These are phyloP conservation scores for Cladosporium sp. DNA, from an alignment of 2,329 filamentous ascomycete species.

Conservation along the genomic window DNA sequence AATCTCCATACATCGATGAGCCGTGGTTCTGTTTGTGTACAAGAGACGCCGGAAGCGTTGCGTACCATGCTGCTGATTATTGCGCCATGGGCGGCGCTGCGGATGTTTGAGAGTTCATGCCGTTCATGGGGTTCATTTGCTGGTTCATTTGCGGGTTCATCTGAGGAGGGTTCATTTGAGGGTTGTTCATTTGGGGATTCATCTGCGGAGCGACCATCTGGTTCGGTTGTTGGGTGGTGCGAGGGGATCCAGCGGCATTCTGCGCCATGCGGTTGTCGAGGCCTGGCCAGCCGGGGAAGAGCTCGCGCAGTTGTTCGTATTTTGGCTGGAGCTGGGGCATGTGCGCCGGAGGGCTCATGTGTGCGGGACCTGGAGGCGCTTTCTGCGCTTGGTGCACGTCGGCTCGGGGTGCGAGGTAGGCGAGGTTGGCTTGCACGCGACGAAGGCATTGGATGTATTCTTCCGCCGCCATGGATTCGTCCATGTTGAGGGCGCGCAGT, in stretches of 20 bases:
- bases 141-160: constrained; percentile 6
- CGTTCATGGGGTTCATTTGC: constrained; percentile 1
- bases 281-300: constrained; percentile 43
- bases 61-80: no score
- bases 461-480: constrained; percentile 40
- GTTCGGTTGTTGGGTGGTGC: constrained; percentile 4
- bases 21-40: no score
- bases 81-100: not conserved
- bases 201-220: constrained; percentile 6
- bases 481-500: constrained; percentile 30
- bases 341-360: constrained; percentile 65
- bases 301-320: constrained; percentile 40
- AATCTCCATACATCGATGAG: no score
- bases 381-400: constrained; percentile 58
- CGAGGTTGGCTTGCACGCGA: constrained; percentile 78
- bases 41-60: no score
- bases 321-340: constrained; percentile 37
- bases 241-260: constrained; percentile 7
- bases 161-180: no score
- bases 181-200: constrained; percentile 1
- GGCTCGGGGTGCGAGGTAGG: constrained; percentile 73
- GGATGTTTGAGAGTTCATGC: not conserved
- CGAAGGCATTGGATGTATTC: constrained; percentile 64
- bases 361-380: constrained; percentile 64
- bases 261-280: constrained; percentile 8